A percentile compares a stretch with the other conserved stretches of the same genome.
Conservation (phyloP, 306 rosid species). For the Glycine latifolia region DNA sequence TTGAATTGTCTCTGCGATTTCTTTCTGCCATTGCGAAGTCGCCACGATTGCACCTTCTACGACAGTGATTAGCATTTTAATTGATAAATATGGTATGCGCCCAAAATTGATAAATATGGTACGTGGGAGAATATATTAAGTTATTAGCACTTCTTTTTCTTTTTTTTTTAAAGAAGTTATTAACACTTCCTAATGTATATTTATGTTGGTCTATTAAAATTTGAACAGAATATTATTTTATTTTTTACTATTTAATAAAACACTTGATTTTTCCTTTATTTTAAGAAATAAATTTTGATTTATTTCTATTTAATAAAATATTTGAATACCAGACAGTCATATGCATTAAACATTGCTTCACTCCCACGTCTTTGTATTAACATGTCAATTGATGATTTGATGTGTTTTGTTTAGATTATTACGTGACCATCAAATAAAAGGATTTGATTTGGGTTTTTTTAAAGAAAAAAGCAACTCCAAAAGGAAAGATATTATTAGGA, state of each 20-base stretch:
- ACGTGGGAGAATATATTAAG: too few relatives aligned
- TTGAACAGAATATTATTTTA: too few relatives aligned
- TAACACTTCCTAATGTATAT: too few relatives aligned
- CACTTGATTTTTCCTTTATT: background rate
- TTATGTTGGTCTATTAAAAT: too few relatives aligned
- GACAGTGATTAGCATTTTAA: too few relatives aligned
- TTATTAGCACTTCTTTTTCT: too few relatives aligned
- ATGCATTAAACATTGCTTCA: background rate
- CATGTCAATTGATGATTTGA: background rate
- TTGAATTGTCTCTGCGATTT: background rate
- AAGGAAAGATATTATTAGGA: constrained; percentile 33
- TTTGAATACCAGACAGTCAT: background rate
- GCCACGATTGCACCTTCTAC: constrained; percentile 7
- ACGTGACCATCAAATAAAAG: background rate
- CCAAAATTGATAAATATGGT: too few relatives aligned
- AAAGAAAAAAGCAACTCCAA: background rate
- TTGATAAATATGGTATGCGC: too few relatives aligned
- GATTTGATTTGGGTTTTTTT: background rate
- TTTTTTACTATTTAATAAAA: background rate
- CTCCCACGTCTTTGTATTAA: background rate
- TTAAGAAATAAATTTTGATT: background rate
- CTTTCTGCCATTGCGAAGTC: background rate
- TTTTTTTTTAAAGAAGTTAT: too few relatives aligned
- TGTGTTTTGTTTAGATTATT: background rate
- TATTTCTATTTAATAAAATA: background rate